A percentile compares a stretch with the other conserved stretches of the same genome.
Evolutionary conservation across 2,329 filamentous ascomycete species (phyloP).

Genomic region (Tolypocladium ovalisporum): DNA sequence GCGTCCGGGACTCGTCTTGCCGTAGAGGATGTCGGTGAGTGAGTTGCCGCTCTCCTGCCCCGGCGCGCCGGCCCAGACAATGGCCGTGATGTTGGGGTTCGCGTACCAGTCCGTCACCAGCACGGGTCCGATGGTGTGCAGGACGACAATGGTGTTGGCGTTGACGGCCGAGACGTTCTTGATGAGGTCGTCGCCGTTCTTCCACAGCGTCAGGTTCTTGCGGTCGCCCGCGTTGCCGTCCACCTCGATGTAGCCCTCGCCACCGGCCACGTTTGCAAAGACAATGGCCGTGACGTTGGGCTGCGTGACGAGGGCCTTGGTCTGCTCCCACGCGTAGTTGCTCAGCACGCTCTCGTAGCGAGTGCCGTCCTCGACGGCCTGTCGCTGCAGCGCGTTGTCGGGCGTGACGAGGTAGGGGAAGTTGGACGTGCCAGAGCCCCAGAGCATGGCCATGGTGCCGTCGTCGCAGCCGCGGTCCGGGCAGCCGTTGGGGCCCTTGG

Average conservation of each 20-base stretch:
- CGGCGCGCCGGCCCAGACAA: slow-evolving; percentile 71
- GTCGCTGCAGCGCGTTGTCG: slow-evolving; percentile 54
- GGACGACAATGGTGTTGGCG: slow-evolving; percentile 84
- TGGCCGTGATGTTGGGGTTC: slow-evolving; percentile 70
- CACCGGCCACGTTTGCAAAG: slow-evolving; percentile 79
- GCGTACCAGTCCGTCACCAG: slow-evolving; percentile 65
- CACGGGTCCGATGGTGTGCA: slow-evolving; percentile 77
- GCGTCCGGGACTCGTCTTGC: slow-evolving; percentile 67
- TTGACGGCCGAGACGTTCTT: slow-evolving; percentile 66
- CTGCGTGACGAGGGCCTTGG: slow-evolving; percentile 47
- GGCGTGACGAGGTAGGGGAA: slow-evolving; percentile 71
- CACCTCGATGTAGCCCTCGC: slow-evolving; percentile 76
- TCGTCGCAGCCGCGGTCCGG: slow-evolving; percentile 50
- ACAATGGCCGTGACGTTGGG: slow-evolving; percentile 65
- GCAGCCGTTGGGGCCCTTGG: slow-evolving; percentile 70
- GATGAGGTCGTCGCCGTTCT: slow-evolving; percentile 69
- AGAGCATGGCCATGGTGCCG: slow-evolving; percentile 62
- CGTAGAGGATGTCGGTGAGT: slow-evolving; percentile 75
- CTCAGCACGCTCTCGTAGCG: slow-evolving; percentile 56
- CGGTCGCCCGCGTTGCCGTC: slow-evolving; percentile 82
- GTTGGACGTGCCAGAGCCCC: slow-evolving; percentile 65
- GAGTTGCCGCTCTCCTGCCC: slow-evolving; percentile 77
- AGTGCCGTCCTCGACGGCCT: slow-evolving; percentile 47
- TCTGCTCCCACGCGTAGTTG: slow-evolving; percentile 52
- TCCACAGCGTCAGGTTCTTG: slow-evolving; percentile 87